Conservation (phyloP, 2,329 filamentous ascomycete species). For the Aspergillus quadrilineatus region DNA sequence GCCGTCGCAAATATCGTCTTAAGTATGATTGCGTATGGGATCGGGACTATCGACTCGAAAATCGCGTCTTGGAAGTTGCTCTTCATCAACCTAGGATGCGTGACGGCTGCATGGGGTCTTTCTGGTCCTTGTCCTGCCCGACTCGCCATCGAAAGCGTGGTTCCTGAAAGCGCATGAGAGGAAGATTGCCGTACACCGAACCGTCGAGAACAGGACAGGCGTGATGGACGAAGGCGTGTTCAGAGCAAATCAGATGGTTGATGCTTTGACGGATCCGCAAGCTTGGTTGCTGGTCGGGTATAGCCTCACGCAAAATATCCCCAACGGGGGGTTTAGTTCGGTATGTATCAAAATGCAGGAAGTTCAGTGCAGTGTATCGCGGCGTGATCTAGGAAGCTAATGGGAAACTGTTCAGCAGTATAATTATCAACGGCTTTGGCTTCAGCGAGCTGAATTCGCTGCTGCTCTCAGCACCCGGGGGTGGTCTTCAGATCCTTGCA, state of each 20-base stretch:
- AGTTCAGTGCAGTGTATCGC: background rate
- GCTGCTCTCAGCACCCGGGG: background rate
- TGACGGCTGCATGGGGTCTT: background rate
- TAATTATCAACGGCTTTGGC: conserved; percentile 5
- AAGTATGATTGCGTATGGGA: background rate
- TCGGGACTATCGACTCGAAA: conserved; percentile 6
- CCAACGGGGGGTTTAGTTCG: background rate
- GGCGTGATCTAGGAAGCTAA: background rate
- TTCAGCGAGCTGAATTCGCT: background rate
- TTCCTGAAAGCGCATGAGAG: background rate
- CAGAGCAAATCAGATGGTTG: background rate
- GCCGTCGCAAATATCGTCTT: background rate
- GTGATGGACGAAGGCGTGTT: background rate
- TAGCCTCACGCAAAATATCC: background rate
- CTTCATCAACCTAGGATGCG: conserved; percentile 3
- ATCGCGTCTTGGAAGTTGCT: conserved; percentile 19
- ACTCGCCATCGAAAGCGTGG: conserved; percentile 2
- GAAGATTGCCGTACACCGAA: conserved; percentile 2
- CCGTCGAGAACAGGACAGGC: background rate
- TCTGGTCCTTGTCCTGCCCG: conserved; percentile 2
- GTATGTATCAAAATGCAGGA: background rate
- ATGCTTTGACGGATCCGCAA: conserved; percentile 1
- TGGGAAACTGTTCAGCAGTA: background rate
- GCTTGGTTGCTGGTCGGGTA: background rate
- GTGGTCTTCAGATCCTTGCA: background rate